Percentiles rank a stretch among this genome's conserved stretches.
Conservation (phyloP, 2,329 filamentous ascomycete species). For the Fusarium sororula region DNA sequence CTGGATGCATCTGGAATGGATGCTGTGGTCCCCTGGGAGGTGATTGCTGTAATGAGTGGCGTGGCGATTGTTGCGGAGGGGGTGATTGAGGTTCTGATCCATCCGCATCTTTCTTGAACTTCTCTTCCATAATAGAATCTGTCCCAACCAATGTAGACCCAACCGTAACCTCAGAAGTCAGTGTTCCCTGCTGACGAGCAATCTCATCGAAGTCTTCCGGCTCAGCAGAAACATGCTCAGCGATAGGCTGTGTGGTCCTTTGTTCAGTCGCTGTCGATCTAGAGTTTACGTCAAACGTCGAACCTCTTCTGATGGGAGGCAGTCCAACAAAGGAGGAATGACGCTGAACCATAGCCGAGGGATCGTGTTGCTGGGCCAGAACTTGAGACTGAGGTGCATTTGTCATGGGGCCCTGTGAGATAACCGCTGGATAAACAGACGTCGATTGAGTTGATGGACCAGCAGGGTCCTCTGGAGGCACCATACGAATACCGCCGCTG, state of each 20-base stretch:
- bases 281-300: constrained; percentile 60
- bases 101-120: constrained; percentile 24
- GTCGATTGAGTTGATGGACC: constrained; percentile 11
- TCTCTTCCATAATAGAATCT: constrained; percentile 28
- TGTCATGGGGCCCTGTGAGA: neutral
- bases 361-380: constrained; percentile 6
- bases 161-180: constrained; percentile 32
- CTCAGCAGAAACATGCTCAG: constrained; percentile 46
- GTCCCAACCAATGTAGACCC: constrained; percentile 33
- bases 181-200: constrained; percentile 28
- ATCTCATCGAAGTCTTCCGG: constrained; percentile 41
- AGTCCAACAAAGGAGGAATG: constrained; percentile 64
- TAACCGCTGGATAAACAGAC: constrained; percentile 1
- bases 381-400: constrained; percentile 14
- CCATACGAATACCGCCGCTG: constrained; percentile 35
- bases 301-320: constrained; percentile 66
- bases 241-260: constrained; percentile 47
- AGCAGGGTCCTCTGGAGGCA: constrained; percentile 25
- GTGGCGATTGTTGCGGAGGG: constrained; percentile 10
- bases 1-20: constrained; percentile 33
- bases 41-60: constrained; percentile 6
- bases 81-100: constrained; percentile 10
- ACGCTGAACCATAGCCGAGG: constrained; percentile 48
- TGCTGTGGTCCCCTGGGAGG: constrained; percentile 23
- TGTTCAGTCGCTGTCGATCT: constrained; percentile 45